These are phyloP conservation scores for Rosa hybrid DNA, from an alignment of 331 rosid genomes.

Conservation along the genomic window DNA sequence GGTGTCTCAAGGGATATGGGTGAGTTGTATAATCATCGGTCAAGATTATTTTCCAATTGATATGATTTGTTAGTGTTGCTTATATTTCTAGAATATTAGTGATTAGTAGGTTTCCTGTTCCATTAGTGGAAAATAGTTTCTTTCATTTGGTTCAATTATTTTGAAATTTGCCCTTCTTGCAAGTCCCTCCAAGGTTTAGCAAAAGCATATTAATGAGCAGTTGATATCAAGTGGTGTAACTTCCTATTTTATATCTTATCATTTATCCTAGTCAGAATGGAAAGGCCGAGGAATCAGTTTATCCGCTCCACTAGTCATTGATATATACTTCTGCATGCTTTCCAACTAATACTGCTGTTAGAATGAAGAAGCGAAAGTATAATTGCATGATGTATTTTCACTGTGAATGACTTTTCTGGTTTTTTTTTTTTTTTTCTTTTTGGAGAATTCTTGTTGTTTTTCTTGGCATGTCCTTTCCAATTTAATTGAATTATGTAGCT, in stretches of 20 bases:
- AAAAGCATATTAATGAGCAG: conserved; percentile 1
- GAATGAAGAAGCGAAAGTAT: not conserved
- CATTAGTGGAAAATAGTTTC: not conserved
- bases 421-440: too few relatives aligned
- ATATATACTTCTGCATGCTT: not conserved
- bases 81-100: not conserved
- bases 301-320: not conserved
- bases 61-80: conserved; percentile 1
- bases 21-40: conserved; percentile 33
- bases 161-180: not conserved
- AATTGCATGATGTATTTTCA: not conserved
- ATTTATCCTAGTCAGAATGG: not conserved
- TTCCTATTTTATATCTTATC: not conserved
- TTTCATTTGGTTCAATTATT: not conserved
- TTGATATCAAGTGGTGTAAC: not conserved
- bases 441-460: not conserved
- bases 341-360: not conserved
- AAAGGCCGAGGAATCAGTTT: not conserved
- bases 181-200: not conserved
- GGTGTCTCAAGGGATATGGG: conserved; percentile 84
- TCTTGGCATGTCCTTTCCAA: not conserved
- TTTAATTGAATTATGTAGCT: not conserved
- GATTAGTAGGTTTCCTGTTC: not conserved
- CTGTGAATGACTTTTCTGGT: not conserved
- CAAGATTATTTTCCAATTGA: not conserved